Conservation (phyloP, 2,329 filamentous ascomycete genomes). For the Amesomyces nigricolor region DNA sequence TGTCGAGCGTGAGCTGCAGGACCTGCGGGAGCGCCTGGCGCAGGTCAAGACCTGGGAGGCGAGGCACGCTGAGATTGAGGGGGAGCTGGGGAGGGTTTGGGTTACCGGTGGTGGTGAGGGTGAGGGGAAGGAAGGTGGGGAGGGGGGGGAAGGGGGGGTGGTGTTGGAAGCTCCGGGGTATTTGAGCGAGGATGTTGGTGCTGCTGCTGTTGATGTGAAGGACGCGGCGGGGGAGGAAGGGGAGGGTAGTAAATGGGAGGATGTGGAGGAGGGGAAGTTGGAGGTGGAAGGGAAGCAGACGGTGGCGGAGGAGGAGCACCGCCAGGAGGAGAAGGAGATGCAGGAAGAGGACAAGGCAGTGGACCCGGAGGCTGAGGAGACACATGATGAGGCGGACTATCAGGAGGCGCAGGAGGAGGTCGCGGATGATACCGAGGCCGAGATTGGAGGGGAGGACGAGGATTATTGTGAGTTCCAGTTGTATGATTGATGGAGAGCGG, state of each 20-base stretch:
- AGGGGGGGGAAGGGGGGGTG: conserved; percentile 18
- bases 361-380: conserved; percentile 15
- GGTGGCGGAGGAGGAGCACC: neutral
- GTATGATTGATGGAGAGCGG: neutral
- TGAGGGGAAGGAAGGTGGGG: no score
- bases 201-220: neutral
- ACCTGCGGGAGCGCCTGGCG: conserved; percentile 71
- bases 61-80: conserved; percentile 73
- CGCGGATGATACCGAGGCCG: conserved; percentile 13
- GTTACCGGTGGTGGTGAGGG: conserved; percentile 27
- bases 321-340: neutral
- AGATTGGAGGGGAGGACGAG: neutral
- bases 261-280: neutral
- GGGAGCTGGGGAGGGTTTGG: conserved; percentile 65
- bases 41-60: conserved; percentile 81
- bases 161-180: conserved; percentile 17
- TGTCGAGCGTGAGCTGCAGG: conserved; percentile 83
- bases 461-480: neutral
- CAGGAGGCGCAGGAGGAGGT: conserved; percentile 20
- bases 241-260: neutral
- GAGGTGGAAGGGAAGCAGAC: neutral
- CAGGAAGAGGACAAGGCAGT: neutral
- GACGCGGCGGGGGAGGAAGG: neutral
- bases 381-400: conserved; percentile 21
- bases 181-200: neutral